Evolutionary conservation across 116 monocot species (phyloP).

Genomic region (Papilionanthe hybrid): DNA sequence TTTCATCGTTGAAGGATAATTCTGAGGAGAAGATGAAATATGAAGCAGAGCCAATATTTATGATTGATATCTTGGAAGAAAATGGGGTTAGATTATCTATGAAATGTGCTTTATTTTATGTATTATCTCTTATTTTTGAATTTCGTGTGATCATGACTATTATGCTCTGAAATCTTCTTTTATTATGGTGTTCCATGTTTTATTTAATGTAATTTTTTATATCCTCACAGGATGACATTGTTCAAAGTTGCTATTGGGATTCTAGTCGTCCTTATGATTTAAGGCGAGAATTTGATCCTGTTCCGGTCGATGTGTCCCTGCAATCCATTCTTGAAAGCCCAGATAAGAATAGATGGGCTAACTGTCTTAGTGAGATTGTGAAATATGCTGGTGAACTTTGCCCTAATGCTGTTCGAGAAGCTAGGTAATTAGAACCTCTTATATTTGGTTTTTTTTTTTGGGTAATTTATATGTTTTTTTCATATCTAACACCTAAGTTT

Average conservation of each 20-base stretch:
- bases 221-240: conserved; percentile 81
- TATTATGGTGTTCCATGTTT: background rate
- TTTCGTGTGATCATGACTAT: background rate
- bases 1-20: conserved; percentile 24
- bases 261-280: conserved; percentile 81
- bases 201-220: background rate
- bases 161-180: background rate
- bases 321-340: conserved; percentile 84
- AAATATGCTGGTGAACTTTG: conserved; percentile 96
- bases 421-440: conserved; percentile 50
- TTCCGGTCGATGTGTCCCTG: conserved; percentile 78
- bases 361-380: conserved; percentile 93
- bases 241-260: conserved; percentile 97
- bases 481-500: too few relatives aligned
- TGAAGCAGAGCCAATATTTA: conserved; percentile 83
- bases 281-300: conserved; percentile 74
- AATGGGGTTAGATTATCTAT: conserved; percentile 66
- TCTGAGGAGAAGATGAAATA: conserved; percentile 45
- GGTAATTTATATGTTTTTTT: too few relatives aligned
- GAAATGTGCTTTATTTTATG: conserved; percentile 7
- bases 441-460: background rate
- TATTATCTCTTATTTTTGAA: background rate
- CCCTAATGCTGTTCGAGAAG: conserved; percentile 77
- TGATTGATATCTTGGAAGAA: conserved; percentile 96
- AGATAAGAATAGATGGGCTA: conserved; percentile 96